phyloP scores from a whole-genome alignment of 139 green algal genomes.

The Ettlia oleoabundans region DNA sequence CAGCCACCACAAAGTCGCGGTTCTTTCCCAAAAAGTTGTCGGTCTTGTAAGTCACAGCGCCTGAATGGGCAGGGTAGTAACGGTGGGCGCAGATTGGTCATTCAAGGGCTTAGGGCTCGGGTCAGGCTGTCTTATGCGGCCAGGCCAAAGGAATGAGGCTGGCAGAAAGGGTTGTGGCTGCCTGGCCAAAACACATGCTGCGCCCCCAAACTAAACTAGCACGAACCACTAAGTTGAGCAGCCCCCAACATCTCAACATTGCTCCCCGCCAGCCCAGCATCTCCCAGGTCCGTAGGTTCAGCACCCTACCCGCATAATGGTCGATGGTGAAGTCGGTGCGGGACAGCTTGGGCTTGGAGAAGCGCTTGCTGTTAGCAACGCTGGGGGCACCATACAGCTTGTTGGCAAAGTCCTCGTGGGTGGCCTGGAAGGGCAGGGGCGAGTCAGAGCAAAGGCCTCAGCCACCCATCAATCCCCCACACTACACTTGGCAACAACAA shows the following conservation, averaged over 20 bases:
- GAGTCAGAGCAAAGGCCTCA: not conserved
- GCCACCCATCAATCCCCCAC: not conserved
- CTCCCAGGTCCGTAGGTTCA: not conserved
- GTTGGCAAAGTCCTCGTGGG: constrained; percentile 77
- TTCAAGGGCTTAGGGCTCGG: too few species aligned
- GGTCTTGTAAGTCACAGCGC: constrained; percentile 80
- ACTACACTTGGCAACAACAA: too few species aligned
- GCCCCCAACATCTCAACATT: too few species aligned
- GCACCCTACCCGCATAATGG: constrained; percentile 89
- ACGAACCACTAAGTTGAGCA: too few species aligned
- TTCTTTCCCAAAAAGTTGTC: constrained; percentile 85
- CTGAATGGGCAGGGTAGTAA: not conserved
- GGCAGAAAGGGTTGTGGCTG: not conserved
- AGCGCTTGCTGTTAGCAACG: constrained; percentile 74
- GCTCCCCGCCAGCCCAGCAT: not conserved
- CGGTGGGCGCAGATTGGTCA: too few species aligned
- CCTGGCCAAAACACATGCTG: too few species aligned
- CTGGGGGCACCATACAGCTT: constrained; percentile 83
- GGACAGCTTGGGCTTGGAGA: constrained; percentile 88
- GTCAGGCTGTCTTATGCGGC: not conserved
- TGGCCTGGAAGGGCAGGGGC: constrained; percentile 66
- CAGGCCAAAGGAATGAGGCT: not conserved
- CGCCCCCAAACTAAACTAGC: too few species aligned
- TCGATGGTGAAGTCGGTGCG: constrained; percentile 92
- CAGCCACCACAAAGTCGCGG: constrained; percentile 95